Base-by-base conservation (phyloP, 2,329 filamentous ascomycete species). In the Colletotrichum simmondsii region DNA sequence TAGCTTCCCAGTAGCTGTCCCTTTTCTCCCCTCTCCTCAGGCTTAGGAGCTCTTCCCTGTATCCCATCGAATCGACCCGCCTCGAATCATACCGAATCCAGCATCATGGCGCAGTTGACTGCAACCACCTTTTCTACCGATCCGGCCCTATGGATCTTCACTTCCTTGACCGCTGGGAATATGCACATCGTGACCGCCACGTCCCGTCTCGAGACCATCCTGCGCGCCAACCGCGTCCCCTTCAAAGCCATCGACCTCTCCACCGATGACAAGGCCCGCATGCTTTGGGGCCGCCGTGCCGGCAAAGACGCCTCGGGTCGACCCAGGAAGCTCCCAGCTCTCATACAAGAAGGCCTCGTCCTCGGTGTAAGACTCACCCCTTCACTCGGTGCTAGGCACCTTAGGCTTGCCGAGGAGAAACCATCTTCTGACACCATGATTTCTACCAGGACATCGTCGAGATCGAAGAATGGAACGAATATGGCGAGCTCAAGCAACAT, bases 401-500 rank as follows among this genome's bases (percentile, higher is more conserved):
- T 32, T 32, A 19, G 35, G 26, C 28, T 30, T 42, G 37, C 14
- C 14, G 14, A 24, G 32, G 52, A n/a, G 22, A 30, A 19, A 24
- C 46, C 52, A 37, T 54, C 22, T 52, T 66, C 4, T 73, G 42
- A 54, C 24, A 37, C 12, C 26, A 46, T 60, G 30, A 54, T 26
- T 65, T 59, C 76, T 57, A 64, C 58, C 75, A 98, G 95, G 97
- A 98, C 81, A 89, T 98, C 62, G 93, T 96, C 75, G 93, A 98
- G 83, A 91, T 98, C 75, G 97, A 99, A 84, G 97, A 99, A 81
- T 98, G 96, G 97, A 99, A 99, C 86, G 97, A 99, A 82, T 98
- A 97, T 83, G 95, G 95, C 83, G 96, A 98, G 84, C 90, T 99
- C 74, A 95, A 95, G 82, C 91, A 96, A 83, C 93, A 96, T 78